Percentiles rank a stretch among this genome's conserved stretches.
These are phyloP conservation scores for Hordeum marinum DNA, from an alignment of 176 grass and related monocot genomes.

Conservation along the genomic window DNA sequence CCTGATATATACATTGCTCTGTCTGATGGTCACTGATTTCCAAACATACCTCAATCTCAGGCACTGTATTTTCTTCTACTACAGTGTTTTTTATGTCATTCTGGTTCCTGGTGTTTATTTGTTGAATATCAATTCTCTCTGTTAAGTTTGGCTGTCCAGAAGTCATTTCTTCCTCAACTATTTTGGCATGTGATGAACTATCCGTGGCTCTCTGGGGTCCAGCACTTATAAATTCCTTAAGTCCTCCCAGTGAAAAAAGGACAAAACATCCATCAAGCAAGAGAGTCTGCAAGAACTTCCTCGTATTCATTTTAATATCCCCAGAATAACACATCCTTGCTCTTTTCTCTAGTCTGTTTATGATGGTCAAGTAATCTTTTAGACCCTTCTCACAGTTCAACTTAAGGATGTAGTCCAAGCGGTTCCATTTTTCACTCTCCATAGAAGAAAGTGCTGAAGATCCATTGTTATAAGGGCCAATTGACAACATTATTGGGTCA, in stretches of 20 bases:
- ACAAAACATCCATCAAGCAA: constrained; percentile 29
- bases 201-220: rapidly evolving
- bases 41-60: background rate
- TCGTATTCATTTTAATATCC: constrained; percentile 15
- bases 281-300: constrained; percentile 2
- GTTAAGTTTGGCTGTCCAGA: rapidly evolving
- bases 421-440: background rate
- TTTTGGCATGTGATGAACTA: rapidly evolving
- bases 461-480: constrained; percentile 10
- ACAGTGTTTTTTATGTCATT: rapidly evolving
- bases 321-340: constrained; percentile 15
- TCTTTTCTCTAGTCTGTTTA: background rate
- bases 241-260: background rate
- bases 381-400: background rate
- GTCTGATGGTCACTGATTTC: background rate
- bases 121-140: rapidly evolving
- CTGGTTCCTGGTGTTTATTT: rapidly evolving
- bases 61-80: background rate
- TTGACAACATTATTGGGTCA: background rate
- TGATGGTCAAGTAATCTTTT: background rate
- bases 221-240: background rate
- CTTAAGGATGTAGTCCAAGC: background rate
- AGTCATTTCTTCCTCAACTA: rapidly evolving
- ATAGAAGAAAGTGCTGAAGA: background rate
- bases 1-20: rapidly evolving